Evolutionary conservation across 345 rosid species (phyloP), one percentile per base, ranked within the genome.

Genomic region (Boechera divaricarpa): DNA sequence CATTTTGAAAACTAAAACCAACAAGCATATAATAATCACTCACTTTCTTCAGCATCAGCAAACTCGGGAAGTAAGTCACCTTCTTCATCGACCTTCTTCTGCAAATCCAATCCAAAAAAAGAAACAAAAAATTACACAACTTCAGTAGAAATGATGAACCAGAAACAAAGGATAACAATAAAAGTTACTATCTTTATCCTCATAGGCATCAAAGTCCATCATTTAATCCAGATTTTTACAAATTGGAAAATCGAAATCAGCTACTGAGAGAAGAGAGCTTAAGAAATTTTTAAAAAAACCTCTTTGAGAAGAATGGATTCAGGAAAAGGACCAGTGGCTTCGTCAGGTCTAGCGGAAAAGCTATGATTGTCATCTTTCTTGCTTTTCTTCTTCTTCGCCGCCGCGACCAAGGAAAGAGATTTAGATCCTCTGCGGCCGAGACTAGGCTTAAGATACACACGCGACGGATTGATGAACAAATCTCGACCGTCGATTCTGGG

Each of bases 71-170:
- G 83, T 45, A 88, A 54, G 35, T 77, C 85, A 66, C 98, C 97
- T 77, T 90, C 97, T 82, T 89, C 97, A 74, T 84, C 97, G 3
- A 92, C 82, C 77, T 86, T 92, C 75, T 84, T 90, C 98, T 94
- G 87, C 58, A 88, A 73, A 53, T 39, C 80, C 68, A 73, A 44
- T 64, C 38, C 71, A 63, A 3, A 51, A 0, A 21, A 1, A 21
- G 1, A 57, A 11, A 18, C 0, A 2, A 67, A 21, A 8, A 58
- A 21, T 16, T 7, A 55, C 67, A 55, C 28, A 62, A 56, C 31
- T 56, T 74, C 10, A 69, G 12, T 67, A 29, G 15, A 47, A 61
- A 8, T 18, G 33, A 11, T 32, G 65, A 15, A 49, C n/a, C 11
- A 12, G 35, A 38, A 35, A 71, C 39, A 12, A 18, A 39, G 35